phyloP scores from a whole-genome alignment of 106 monocot species.

The Alisma plantagoaquatica region DNA sequence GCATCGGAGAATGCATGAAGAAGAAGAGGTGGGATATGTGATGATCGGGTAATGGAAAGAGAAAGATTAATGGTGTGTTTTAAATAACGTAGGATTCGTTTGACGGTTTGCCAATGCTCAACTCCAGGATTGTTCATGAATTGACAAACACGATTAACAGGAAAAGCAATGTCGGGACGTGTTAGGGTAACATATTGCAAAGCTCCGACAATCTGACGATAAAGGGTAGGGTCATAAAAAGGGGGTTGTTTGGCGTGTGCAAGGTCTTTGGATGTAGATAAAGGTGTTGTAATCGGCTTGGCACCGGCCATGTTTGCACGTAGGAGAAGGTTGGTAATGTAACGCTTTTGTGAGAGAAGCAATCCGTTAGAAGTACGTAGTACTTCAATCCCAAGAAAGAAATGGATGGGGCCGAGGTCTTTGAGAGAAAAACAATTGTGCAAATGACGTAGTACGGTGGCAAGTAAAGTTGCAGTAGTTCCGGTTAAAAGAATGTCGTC shows the following conservation, averaged over 20 bases:
- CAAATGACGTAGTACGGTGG: not conserved
- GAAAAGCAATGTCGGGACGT: not conserved
- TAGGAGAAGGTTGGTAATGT: not conserved
- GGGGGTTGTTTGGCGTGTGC: no score
- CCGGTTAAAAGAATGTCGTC: conserved; percentile 3
- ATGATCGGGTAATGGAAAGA: not conserved
- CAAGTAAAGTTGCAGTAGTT: no score
- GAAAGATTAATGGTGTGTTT: not conserved
- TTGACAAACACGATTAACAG: conserved; percentile 1
- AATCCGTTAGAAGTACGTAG: not conserved
- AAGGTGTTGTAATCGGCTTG: not conserved
- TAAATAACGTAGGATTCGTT: not conserved
- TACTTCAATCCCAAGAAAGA: not conserved
- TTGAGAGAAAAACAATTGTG: not conserved
- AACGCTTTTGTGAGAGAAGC: not conserved
- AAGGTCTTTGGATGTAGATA: not conserved
- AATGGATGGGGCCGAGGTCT: not conserved
- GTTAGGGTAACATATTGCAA: not conserved
- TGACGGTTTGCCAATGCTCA: not conserved
- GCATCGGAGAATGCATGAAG: no score
- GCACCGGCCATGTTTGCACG: not conserved
- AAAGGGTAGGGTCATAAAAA: not conserved
- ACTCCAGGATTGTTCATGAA: not conserved
- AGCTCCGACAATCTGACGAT: not conserved
- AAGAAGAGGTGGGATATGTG: not conserved